Conservation (phyloP, 176 grass and related monocot genomes). For the Ampelocalamus luodianensis region DNA sequence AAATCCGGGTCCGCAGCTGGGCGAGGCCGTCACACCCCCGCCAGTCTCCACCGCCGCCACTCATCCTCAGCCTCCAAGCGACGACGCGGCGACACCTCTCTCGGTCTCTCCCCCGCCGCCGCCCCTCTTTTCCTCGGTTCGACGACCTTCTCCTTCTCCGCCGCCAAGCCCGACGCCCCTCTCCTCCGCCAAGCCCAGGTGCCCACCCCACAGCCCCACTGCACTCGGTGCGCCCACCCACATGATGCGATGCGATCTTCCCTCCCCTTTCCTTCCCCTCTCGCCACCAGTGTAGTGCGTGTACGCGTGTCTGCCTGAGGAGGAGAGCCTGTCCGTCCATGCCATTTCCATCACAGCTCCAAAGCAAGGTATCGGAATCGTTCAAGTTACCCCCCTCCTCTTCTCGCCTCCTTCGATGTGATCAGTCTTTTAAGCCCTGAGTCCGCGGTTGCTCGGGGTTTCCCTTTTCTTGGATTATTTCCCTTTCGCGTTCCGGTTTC, state of each 20-base stretch:
- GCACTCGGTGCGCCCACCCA: not conserved
- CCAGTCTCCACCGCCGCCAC: too few relatives aligned
- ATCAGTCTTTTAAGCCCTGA: not conserved
- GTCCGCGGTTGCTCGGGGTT: not conserved
- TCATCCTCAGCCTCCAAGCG: too few relatives aligned
- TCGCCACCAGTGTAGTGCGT: not conserved
- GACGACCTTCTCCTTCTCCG: too few relatives aligned
- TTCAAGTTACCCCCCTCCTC: not conserved
- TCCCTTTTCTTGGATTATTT: not conserved
- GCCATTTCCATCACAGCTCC: not conserved
- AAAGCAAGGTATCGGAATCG: not conserved
- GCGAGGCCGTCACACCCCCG: too few relatives aligned
- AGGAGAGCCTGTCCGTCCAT: not conserved
- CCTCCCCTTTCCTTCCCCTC: not conserved
- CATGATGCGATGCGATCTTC: not conserved
- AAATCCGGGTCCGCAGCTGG: too few relatives aligned
- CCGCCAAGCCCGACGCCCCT: too few relatives aligned
- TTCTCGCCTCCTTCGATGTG: not conserved
- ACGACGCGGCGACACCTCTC: too few relatives aligned
- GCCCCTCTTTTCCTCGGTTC: too few relatives aligned
- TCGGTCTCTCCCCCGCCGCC: too few relatives aligned
- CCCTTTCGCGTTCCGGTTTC: not conserved
- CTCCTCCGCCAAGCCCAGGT: not conserved
- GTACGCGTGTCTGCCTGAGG: not conserved
- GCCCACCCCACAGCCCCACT: not conserved